phyloP scores from a whole-genome alignment of 1,284 basidiomycete genomes.

The Irpex sp. region DNA sequence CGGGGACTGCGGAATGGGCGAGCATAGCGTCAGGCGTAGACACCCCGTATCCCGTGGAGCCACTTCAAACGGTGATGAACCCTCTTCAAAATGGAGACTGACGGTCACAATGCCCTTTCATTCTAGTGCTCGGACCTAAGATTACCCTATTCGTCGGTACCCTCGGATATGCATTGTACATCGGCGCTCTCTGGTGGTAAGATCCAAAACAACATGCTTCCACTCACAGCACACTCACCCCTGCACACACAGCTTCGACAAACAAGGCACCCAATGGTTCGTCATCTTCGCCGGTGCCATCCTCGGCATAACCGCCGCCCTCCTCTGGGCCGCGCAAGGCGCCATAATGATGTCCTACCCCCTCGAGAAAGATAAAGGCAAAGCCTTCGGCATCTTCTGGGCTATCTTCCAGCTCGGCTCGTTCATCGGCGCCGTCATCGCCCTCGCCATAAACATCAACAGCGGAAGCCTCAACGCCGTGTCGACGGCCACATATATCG shows the following conservation, averaged over 20 bases:
- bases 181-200: conserved; percentile 40
- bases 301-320: conserved; percentile 55
- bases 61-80: background rate
- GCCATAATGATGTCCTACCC: conserved; percentile 54
- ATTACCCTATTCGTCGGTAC: conserved; percentile 45
- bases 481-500: conserved; percentile 37
- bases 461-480: conserved; percentile 26
- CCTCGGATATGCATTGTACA: conserved; percentile 44
- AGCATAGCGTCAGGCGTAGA: background rate
- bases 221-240: background rate
- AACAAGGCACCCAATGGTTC: conserved; percentile 36
- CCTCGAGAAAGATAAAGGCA: conserved; percentile 52
- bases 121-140: conserved; percentile 38
- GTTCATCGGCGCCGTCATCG: conserved; percentile 48
- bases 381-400: conserved; percentile 47
- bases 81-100: background rate
- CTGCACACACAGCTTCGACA: conserved; percentile 25
- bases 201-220: conserved; percentile 6
- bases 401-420: conserved; percentile 51
- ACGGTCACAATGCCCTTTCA: background rate
- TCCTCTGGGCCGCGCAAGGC: conserved; percentile 57
- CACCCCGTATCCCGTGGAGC: background rate
- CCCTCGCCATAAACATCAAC: conserved; percentile 41
- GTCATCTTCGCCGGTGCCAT: conserved; percentile 52
- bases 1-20: background rate